These are phyloP conservation scores for Cyclocybe cylindracea DNA, from an alignment of 768 basidiomycete species.

Conservation along the genomic window DNA sequence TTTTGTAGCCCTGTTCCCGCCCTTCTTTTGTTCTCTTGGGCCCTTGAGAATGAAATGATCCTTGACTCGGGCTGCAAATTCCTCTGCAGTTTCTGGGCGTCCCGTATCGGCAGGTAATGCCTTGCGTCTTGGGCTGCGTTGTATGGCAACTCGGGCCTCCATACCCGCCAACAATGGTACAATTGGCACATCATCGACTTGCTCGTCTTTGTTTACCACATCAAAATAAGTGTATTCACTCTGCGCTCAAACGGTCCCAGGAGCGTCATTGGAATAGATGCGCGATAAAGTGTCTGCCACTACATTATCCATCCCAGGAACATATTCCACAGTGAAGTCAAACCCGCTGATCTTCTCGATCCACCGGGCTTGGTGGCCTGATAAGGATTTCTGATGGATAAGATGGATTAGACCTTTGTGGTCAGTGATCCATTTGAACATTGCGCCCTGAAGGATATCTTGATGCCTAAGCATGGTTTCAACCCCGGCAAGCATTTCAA, in stretches of 20 bases:
- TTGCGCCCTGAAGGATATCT: conserved; percentile 25
- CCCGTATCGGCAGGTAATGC: conserved; percentile 12
- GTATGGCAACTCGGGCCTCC: neutral
- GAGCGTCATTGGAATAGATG: conserved; percentile 17
- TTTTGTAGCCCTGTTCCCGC: conserved; percentile 10
- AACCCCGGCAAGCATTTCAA: conserved; percentile 33
- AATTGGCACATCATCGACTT: neutral
- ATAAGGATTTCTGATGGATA: conserved; percentile 29
- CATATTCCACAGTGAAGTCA: conserved; percentile 16
- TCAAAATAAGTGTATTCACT: conserved; percentile 20
- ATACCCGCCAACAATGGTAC: neutral
- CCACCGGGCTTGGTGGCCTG: conserved; percentile 34
- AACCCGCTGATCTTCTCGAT: conserved; percentile 22
- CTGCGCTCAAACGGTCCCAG: conserved; percentile 14
- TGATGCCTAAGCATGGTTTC: conserved; percentile 29
- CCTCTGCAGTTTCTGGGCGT: conserved; percentile 13
- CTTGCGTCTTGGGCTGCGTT: neutral
- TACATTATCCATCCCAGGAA: conserved; percentile 27
- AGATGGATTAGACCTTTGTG: conserved; percentile 25
- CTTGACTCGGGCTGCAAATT: conserved; percentile 19
- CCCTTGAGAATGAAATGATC: conserved; percentile 26
- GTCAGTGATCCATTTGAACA: conserved; percentile 30
- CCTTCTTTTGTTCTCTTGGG: conserved; percentile 24
- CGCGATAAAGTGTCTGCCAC: conserved; percentile 30
- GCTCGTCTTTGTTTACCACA: conserved; percentile 11